These are phyloP conservation scores for Xylariaceae sp. DNA, from an alignment of 2,329 filamentous ascomycete species.

Conservation along the genomic window DNA sequence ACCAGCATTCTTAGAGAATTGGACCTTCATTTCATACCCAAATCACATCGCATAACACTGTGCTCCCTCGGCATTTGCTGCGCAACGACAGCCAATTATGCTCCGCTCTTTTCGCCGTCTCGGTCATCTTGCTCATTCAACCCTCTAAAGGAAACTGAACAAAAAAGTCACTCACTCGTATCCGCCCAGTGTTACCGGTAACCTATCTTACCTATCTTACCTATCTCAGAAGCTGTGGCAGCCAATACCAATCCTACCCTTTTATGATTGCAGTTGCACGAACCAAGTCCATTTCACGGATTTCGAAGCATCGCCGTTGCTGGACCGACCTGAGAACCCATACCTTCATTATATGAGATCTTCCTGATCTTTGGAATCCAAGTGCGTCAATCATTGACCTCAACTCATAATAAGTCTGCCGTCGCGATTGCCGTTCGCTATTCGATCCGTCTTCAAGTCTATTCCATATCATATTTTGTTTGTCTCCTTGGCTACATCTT, in stretches of 20 bases:
- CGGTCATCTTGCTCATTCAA: background rate
- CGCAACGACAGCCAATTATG: background rate
- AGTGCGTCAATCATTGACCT: conserved; percentile 6
- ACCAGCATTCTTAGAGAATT: background rate
- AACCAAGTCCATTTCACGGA: background rate
- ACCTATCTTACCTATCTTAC: too few relatives aligned
- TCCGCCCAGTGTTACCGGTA: background rate
- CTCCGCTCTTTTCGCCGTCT: conserved; percentile 5
- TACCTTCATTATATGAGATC: conserved; percentile 21
- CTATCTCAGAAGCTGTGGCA: background rate
- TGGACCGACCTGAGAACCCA: background rate
- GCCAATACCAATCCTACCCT: background rate
- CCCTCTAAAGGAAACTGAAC: background rate
- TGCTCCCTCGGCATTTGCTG: conserved; percentile 5
- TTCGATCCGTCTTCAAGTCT: background rate
- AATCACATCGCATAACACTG: background rate
- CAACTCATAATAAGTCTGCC: conserved; percentile 1
- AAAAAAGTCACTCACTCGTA: background rate
- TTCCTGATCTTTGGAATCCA: conserved; percentile 16
- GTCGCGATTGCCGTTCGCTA: conserved; percentile 8
- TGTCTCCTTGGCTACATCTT: background rate
- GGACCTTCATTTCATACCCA: background rate
- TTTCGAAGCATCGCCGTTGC: background rate
- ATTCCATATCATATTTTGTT: background rate
- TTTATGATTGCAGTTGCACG: background rate